Conservation (phyloP, 192 early-diverging fungal genomes). For the Cladochytrium replicatum region DNA sequence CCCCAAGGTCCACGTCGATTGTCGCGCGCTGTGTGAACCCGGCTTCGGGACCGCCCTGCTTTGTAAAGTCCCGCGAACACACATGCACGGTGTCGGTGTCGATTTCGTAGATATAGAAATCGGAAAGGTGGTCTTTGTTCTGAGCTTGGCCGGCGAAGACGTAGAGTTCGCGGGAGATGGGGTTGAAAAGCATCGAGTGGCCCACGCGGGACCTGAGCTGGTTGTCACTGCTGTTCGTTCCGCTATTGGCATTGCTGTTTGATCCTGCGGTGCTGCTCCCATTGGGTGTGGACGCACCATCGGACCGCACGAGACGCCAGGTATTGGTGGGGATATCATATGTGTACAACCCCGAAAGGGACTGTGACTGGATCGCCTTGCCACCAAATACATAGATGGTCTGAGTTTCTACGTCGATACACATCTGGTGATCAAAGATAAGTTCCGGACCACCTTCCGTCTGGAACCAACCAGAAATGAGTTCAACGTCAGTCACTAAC, state of each 20-base stretch:
- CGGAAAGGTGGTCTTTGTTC: slow-evolving; percentile 64
- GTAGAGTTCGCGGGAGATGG: slow-evolving; percentile 59
- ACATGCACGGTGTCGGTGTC: slow-evolving; percentile 69
- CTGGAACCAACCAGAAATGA: slow-evolving; percentile 21
- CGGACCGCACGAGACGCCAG: slow-evolving; percentile 70
- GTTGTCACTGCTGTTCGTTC: slow-evolving; percentile 27
- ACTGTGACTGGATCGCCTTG: slow-evolving; percentile 34
- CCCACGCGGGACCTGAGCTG: slow-evolving; percentile 79
- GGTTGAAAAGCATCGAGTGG: slow-evolving; percentile 82
- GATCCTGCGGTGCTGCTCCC: slow-evolving; percentile 31
- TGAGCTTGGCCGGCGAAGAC: slow-evolving; percentile 88
- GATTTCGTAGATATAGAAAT: slow-evolving; percentile 79
- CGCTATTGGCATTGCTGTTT: not conserved
- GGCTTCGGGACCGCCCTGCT: slow-evolving; percentile 64
- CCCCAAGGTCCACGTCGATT: slow-evolving; percentile 63
- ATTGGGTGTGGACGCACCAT: slow-evolving; percentile 38
- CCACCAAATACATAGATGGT: slow-evolving; percentile 91
- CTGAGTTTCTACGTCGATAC: slow-evolving; percentile 57
- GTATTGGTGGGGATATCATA: slow-evolving; percentile 56
- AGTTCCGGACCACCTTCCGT: slow-evolving; percentile 73
- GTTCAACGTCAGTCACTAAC: not conserved
- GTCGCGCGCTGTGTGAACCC: slow-evolving; percentile 79
- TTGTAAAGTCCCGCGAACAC: slow-evolving; percentile 62
- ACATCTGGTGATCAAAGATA: slow-evolving; percentile 92
- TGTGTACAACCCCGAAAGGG: slow-evolving; percentile 80